Percentiles rank a stretch among this genome's conserved stretches.
These are phyloP conservation scores for Thalassiosira exigua DNA, from an alignment of 352 stramenopile genomes.

Conservation along the genomic window DNA sequence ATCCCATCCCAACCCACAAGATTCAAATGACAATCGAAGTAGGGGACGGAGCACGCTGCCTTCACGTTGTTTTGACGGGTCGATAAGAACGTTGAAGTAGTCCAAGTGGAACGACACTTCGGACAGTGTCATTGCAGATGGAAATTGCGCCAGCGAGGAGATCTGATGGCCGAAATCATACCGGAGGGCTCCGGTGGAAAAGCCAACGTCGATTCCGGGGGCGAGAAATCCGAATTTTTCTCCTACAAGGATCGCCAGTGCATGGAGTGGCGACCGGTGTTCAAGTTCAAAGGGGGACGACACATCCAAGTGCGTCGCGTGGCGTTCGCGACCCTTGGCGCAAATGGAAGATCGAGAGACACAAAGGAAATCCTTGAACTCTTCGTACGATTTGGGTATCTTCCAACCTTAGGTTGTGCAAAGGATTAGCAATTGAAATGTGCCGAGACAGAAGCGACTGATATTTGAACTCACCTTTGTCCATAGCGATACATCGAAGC, in stretches of 20 bases:
- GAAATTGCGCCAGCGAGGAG: not conserved
- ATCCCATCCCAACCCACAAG: slow-evolving; percentile 27
- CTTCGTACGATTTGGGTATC: not conserved
- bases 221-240: not conserved
- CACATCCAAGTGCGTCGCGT: slow-evolving; percentile 17
- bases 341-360: not conserved
- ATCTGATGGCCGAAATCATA: slow-evolving; percentile 19
- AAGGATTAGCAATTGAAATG: slow-evolving; percentile 18
- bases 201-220: slow-evolving; percentile 23
- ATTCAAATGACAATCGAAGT: slow-evolving; percentile 23
- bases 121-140: slow-evolving; percentile 27
- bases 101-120: not conserved
- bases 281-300: slow-evolving; percentile 3
- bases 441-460: slow-evolving; percentile 18
- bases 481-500: slow-evolving; percentile 45
- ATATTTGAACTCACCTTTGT: slow-evolving; percentile 25
- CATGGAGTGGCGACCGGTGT: not conserved
- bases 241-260: not conserved
- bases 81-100: not conserved
- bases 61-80: not conserved
- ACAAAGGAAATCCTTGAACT: not conserved
- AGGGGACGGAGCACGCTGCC: slow-evolving; percentile 10
- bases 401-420: not conserved
- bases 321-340: not conserved
- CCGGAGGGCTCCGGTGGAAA: slow-evolving; percentile 27